A percentile compares a stretch with the other conserved stretches of the same genome.
phyloP scores from a whole-genome alignment of 2,329 filamentous ascomycete species.

The Aspergillus ruber region DNA sequence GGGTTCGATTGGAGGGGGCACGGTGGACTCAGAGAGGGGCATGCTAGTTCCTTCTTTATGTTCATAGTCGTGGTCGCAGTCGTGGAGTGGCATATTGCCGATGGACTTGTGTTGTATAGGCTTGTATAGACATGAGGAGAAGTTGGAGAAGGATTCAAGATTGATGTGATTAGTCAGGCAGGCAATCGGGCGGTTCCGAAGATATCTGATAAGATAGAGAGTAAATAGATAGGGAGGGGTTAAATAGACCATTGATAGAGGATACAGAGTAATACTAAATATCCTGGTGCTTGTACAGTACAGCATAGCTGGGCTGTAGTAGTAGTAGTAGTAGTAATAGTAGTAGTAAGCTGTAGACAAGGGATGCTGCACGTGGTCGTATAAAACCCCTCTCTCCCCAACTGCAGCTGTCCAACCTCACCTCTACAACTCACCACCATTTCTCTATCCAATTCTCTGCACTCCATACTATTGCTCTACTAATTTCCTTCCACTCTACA shows the following conservation, averaged over 20 bases:
- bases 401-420: conserved; percentile 1
- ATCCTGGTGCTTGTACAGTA: not conserved
- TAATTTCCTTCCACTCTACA: not conserved
- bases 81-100: too few species aligned
- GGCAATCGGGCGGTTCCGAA: too few species aligned
- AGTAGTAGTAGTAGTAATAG: too few species aligned
- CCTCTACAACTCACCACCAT: conserved; percentile 1
- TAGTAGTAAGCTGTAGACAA: not conserved
- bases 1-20: conserved; percentile 40
- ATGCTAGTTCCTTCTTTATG: not conserved
- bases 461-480: not conserved
- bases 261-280: too few species aligned
- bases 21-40: conserved; percentile 20
- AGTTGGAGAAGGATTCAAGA: not conserved
- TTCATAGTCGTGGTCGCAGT: too few species aligned
- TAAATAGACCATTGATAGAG: too few species aligned
- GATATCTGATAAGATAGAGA: too few species aligned
- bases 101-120: too few species aligned
- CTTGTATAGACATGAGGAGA: too few species aligned
- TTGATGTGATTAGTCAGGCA: too few species aligned
- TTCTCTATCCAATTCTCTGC: not conserved
- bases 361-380: not conserved
- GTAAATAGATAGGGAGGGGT: too few species aligned
- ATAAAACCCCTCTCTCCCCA: conserved; percentile 1
- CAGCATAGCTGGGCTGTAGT: not conserved